Conservation (phyloP, 148 eudicot genomes). For the Rhododendron molle region DNA sequence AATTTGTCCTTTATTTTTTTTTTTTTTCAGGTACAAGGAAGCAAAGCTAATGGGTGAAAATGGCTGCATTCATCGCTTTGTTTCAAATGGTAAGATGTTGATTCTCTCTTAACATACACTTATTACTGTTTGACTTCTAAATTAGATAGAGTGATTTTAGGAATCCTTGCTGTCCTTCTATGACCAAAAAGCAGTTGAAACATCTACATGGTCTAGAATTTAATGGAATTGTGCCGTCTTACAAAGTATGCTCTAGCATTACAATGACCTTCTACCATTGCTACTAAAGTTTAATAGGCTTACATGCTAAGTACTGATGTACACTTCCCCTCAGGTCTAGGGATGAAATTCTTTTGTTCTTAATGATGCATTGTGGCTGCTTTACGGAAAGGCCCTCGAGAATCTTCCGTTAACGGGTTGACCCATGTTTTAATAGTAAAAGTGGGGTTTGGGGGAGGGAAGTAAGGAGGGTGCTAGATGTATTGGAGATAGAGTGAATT, state of each 20-base stretch:
- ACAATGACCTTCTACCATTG: not conserved
- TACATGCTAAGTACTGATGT: not conserved
- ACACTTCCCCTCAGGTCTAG: not conserved
- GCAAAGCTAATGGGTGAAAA: too few species aligned
- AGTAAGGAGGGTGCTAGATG: too few species aligned
- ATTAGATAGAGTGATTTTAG: not conserved
- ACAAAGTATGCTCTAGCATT: not conserved
- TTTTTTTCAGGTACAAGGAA: too few species aligned
- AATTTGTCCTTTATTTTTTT: too few species aligned
- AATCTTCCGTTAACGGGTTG: too few species aligned
- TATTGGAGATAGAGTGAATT: too few species aligned
- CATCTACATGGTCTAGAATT: not conserved
- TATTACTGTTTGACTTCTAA: not conserved
- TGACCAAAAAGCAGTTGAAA: not conserved
- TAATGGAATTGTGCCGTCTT: not conserved
- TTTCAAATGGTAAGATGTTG: slow-evolving; percentile 59
- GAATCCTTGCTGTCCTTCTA: not conserved
- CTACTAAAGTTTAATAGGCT: not conserved
- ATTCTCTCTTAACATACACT: not conserved
- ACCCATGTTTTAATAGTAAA: too few species aligned
- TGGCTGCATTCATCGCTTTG: too few species aligned
- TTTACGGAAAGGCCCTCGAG: too few species aligned
- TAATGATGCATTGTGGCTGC: not conserved
- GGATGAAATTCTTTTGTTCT: not conserved
- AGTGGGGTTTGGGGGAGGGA: too few species aligned